These are phyloP conservation scores for Nothophoma quercina DNA, from an alignment of 2,329 filamentous ascomycete genomes.

Conservation along the genomic window DNA sequence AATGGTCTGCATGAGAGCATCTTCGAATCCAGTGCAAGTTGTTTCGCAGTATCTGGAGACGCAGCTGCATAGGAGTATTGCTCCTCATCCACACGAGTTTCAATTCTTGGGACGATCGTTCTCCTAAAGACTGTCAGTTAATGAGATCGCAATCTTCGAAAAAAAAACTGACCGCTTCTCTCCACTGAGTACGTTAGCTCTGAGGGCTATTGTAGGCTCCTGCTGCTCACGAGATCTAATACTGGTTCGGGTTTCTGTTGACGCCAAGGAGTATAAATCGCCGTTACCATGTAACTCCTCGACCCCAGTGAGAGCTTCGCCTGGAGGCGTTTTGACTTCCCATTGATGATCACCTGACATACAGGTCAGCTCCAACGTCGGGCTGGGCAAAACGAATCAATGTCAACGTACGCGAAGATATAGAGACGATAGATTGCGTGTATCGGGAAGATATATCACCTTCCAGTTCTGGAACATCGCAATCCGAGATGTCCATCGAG, in stretches of 20 bases:
- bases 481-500: conserved; percentile 36
- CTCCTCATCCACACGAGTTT: conserved; percentile 29
- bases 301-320: conserved; percentile 30
- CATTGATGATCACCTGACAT: conserved; percentile 38
- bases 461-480: conserved; percentile 41
- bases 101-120: conserved; percentile 24
- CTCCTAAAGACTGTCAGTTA: conserved; percentile 1
- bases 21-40: conserved; percentile 19
- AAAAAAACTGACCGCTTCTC: conserved; percentile 15
- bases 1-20: conserved; percentile 38
- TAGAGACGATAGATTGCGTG: conserved; percentile 38
- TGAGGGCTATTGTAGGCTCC: conserved; percentile 1
- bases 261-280: conserved; percentile 36
- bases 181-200: conserved; percentile 19
- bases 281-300: conserved; percentile 34
- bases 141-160: background rate
- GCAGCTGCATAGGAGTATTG: conserved; percentile 15
- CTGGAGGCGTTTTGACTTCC: conserved; percentile 31
- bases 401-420: conserved; percentile 36
- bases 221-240: conserved; percentile 27
- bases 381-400: no score
- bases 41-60: conserved; percentile 9
- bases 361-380: conserved; percentile 13
- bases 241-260: conserved; percentile 32
- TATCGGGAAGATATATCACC: conserved; percentile 40